Evolutionary conservation across 139 green algal species (phyloP).

Genomic region (Chlorella sp.): DNA sequence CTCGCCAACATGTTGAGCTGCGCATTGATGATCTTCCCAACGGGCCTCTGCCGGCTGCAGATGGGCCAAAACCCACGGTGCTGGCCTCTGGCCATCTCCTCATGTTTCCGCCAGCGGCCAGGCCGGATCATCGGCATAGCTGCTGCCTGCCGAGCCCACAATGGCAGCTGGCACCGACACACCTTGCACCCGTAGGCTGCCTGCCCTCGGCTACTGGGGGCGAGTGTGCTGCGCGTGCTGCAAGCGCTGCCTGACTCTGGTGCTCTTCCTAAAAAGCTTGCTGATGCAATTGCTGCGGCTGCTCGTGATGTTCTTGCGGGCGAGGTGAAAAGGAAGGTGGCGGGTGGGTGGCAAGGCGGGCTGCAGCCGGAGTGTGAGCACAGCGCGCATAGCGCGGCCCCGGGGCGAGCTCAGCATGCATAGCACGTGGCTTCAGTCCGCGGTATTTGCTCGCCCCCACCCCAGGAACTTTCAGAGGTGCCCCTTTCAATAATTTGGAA

Average conservation of each 20-base stretch:
- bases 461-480: too few species aligned
- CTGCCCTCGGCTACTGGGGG: neutral
- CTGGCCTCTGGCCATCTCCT: neutral
- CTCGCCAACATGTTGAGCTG: conserved; percentile 25
- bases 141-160: neutral
- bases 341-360: too few species aligned
- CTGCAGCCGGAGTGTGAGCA: too few species aligned
- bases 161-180: neutral
- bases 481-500: too few species aligned
- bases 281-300: neutral
- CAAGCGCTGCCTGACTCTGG: neutral
- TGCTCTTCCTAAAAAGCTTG: neutral
- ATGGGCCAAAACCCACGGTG: conserved; percentile 1
- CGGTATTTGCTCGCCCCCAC: too few species aligned
- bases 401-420: too few species aligned
- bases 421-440: too few species aligned
- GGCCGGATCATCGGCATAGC: neutral
- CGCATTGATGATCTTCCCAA: neutral
- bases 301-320: neutral
- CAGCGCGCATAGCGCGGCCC: too few species aligned
- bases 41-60: neutral
- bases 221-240: neutral
- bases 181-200: neutral
- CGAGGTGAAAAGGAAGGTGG: too few species aligned
- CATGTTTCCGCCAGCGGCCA: neutral